Conservation (phyloP, 2,329 filamentous ascomycete genomes). For the Ophiocordyceps camponoti-saundersi region DNA sequence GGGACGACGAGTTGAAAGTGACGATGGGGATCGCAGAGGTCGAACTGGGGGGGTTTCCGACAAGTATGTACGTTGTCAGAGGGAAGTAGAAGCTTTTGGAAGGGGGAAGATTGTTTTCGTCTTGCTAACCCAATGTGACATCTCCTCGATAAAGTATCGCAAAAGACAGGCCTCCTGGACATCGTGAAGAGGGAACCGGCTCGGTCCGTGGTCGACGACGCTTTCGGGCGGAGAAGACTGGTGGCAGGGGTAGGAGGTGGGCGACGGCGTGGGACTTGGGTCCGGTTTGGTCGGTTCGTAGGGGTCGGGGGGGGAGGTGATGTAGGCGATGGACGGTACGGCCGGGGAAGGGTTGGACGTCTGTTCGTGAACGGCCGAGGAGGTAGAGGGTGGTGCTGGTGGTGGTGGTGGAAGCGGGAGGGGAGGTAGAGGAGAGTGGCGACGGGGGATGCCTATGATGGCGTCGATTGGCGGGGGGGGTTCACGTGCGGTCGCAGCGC, state of each 20-base stretch:
- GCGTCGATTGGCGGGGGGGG: not conserved
- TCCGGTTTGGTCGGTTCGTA: not conserved
- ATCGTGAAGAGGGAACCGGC: slow-evolving; percentile 14
- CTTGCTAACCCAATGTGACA: slow-evolving; percentile 18
- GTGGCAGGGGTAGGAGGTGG: not conserved
- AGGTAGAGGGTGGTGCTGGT: not conserved
- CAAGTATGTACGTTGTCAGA: too few relatives aligned
- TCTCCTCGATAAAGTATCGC: slow-evolving; percentile 20
- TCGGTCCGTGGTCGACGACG: slow-evolving; percentile 1
- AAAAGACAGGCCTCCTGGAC: slow-evolving; percentile 20
- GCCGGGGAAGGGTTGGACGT: not conserved
- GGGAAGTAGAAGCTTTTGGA: not conserved
- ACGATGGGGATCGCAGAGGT: slow-evolving; percentile 20
- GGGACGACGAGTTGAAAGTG: slow-evolving; percentile 22
- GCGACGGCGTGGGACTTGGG: not conserved
- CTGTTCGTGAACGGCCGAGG: not conserved
- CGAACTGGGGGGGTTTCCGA: slow-evolving; percentile 13
- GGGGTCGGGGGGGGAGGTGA: slow-evolving; percentile 1
- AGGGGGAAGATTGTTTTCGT: not conserved
- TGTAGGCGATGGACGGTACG: slow-evolving; percentile 2
- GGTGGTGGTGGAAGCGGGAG: not conserved
- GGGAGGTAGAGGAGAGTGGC: not conserved
- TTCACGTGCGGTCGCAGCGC: slow-evolving; percentile 2
- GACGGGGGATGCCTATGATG: not conserved
- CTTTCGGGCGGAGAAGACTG: not conserved